These are phyloP conservation scores for Thermomucor indicae-seudaticae DNA, from an alignment of 371 early-diverging fungal genomes.

Conservation along the genomic window DNA sequence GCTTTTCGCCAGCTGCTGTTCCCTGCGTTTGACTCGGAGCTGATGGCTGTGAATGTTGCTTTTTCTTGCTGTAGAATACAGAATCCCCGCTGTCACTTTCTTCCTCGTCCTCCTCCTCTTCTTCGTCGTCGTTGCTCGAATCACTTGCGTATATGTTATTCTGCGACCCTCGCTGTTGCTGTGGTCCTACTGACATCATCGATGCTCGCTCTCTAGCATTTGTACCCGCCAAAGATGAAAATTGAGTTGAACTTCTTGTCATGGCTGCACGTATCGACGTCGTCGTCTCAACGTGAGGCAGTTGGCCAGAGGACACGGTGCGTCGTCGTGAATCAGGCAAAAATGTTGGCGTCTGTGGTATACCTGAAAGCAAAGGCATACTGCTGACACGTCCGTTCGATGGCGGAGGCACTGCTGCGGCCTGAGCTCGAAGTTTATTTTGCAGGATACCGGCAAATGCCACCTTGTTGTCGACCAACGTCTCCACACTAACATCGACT, in stretches of 20 bases:
- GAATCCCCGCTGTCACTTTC: constrained; percentile 23
- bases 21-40: neutral
- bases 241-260: neutral
- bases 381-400: constrained; percentile 4
- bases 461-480: constrained; percentile 24
- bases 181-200: constrained; percentile 1
- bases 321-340: constrained; percentile 1
- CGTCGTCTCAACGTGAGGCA: neutral
- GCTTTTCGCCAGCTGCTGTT: neutral
- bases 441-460: constrained; percentile 22
- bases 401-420: neutral
- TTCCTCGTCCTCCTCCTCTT: constrained; percentile 21
- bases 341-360: neutral
- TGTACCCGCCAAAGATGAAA: constrained; percentile 1
- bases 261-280: neutral
- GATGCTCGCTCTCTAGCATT: too few relatives aligned
- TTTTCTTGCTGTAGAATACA: neutral
- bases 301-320: neutral
- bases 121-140: constrained; percentile 18
- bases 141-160: constrained; percentile 16
- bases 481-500: constrained; percentile 27
- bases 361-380: constrained; percentile 11
- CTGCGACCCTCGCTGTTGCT: neutral
- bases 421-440: constrained; percentile 10
- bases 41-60: neutral